phyloP scores from a whole-genome alignment of 2,329 filamentous ascomycete genomes.

The Penicillium hesseltinei region DNA sequence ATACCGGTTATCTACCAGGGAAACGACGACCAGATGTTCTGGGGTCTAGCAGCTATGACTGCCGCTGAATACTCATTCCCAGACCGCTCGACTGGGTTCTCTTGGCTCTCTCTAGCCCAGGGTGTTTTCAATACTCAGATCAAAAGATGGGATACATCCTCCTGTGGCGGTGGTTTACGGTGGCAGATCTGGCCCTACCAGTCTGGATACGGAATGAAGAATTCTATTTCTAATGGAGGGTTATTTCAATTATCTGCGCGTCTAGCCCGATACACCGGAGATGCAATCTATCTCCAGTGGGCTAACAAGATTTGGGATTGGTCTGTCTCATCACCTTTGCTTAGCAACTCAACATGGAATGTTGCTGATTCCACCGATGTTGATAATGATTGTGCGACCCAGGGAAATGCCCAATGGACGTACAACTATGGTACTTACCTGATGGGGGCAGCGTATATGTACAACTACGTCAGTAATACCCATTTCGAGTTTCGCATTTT shows the following conservation, averaged over 20 bases:
- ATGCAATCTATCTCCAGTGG: constrained; percentile 12
- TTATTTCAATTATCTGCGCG: constrained; percentile 16
- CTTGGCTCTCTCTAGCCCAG: constrained; percentile 12
- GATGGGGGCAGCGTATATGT: constrained; percentile 64
- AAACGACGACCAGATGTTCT: constrained; percentile 18
- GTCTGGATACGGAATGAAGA: constrained; percentile 12
- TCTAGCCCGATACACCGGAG: constrained; percentile 11
- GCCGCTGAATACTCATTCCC: constrained; percentile 10
- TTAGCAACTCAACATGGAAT: constrained; percentile 14
- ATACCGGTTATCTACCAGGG: not conserved
- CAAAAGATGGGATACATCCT: constrained; percentile 12
- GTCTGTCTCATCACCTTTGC: constrained; percentile 5
- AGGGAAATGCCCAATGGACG: constrained; percentile 63
- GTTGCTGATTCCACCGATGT: constrained; percentile 11
- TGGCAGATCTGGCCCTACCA: constrained; percentile 16
- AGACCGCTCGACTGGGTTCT: not conserved
- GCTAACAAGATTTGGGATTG: constrained; percentile 20
- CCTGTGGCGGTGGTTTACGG: constrained; percentile 14
- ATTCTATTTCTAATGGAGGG: constrained; percentile 14
- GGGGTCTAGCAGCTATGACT: constrained; percentile 17
- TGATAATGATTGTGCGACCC: constrained; percentile 55
- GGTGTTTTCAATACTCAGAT: constrained; percentile 14
- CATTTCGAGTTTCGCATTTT: not conserved
- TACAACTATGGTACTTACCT: constrained; percentile 64
- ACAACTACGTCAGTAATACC: constrained; percentile 54